phyloP scores from a whole-genome alignment of 2,329 filamentous ascomycete genomes.

The Fusarium palustre region DNA sequence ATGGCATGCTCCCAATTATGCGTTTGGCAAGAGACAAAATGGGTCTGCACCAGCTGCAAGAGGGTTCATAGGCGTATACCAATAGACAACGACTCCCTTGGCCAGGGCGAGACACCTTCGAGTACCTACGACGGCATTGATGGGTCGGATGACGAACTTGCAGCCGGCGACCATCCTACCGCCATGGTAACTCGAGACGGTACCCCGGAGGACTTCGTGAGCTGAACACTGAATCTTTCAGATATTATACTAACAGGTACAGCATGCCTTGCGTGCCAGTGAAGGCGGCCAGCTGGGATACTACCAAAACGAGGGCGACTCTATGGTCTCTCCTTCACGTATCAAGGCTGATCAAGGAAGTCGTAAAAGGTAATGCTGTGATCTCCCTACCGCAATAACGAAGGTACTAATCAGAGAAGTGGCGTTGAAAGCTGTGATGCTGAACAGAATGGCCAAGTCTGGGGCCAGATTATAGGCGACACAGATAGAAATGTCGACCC shows the following conservation, averaged over 20 bases:
- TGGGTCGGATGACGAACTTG: background rate
- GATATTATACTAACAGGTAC: conserved; percentile 1
- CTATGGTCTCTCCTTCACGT: background rate
- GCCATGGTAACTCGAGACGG: background rate
- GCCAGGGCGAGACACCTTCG: background rate
- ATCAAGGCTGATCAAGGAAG: background rate
- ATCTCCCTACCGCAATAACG: background rate
- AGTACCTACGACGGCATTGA: background rate
- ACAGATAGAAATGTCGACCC: background rate
- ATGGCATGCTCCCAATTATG: background rate
- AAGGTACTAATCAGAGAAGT: conserved; percentile 8
- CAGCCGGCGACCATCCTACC: background rate
- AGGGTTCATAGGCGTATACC: background rate
- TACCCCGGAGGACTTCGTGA: background rate
- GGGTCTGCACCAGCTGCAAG: background rate
- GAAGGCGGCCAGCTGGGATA: background rate
- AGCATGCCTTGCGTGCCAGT: background rate
- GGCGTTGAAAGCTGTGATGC: no score
- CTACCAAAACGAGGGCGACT: background rate
- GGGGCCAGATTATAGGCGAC: background rate
- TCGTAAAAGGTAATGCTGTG: background rate
- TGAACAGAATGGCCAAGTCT: no score
- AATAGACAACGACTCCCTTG: background rate
- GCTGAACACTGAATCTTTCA: background rate
- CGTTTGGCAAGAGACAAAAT: background rate